Evolutionary conservation across 1,139 yeast species (phyloP), one percentile per base, ranked within the genome.

Genomic region (Yamadazyma oceani): DNA sequence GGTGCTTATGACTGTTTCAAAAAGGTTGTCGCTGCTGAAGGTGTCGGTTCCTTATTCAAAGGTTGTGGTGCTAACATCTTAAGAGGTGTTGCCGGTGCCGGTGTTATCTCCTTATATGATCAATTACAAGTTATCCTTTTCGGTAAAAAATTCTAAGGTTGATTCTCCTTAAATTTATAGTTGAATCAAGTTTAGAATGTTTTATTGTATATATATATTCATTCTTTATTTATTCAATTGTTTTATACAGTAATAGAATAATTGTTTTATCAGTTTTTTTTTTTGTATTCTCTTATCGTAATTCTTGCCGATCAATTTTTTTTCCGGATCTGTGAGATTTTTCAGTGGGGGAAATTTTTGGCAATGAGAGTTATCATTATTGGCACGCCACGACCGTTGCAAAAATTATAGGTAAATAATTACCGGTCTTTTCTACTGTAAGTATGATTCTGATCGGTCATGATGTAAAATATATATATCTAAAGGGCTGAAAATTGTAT

Each of bases 11-110:
- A 71, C 62, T 64, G 72, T 64, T 64, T 64, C 70, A 63, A 45
- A 49, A 57, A 71, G 61, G 74, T 71, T 53, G 71, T 71, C 51
- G 76, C 76, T 47, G 74, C 76, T 57, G 77, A 71, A 62, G 76
- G 77, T 70, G 57, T 71, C 56, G 50, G 47, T 36, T 69, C 76
- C 53, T 69, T 71, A 62, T 71, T 71, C 74, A 71, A 70, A 68
- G 77, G 77, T 64, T 70, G 76, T 61, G 73, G 72, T 68, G 76
- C 76, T 59, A 71, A 71, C 75, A 71, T 71, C 71, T 69, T 71
- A 62, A 71, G 76, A 70, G 77, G 77, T 71, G 75, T 71, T 58
- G 76, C 76, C 62, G 75, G 75, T 66, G 77, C 77, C 57, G 75
- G 75, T 69, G 76, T 71, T 53, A 69, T 71, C 62, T 71, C 76